A percentile compares a stretch with the other conserved stretches of the same genome.
Evolutionary conservation across 345 rosid genomes (phyloP).

Genomic region (Eucalyptus leucophloia): DNA sequence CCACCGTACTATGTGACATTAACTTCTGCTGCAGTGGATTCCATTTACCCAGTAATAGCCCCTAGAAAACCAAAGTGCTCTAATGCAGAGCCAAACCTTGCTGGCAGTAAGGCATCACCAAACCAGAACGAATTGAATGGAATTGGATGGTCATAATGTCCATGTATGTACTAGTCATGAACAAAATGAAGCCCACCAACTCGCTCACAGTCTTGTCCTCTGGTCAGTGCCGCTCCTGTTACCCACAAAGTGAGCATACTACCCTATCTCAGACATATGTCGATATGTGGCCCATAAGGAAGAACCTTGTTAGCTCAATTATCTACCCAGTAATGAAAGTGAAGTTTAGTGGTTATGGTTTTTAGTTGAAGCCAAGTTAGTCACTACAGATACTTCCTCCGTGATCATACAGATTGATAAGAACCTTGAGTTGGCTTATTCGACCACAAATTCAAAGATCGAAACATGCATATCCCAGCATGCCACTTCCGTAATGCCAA

Average conservation of each 20-base stretch:
- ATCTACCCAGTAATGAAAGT: not conserved
- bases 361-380: not conserved
- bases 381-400: not conserved
- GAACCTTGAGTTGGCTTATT: not conserved
- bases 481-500: not conserved
- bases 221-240: not conserved
- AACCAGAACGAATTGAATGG: not conserved
- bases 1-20: not conserved
- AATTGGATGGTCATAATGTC: not conserved
- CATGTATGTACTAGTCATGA: not conserved
- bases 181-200: not conserved
- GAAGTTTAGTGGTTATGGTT: not conserved
- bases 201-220: not conserved
- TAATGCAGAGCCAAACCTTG: not conserved
- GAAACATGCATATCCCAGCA: not conserved
- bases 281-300: not conserved
- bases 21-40: not conserved
- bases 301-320: not conserved
- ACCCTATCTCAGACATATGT: not conserved
- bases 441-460: not conserved
- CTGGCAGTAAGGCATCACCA: not conserved
- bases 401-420: not conserved
- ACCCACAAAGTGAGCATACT: not conserved
- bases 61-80: not conserved
- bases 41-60: not conserved